These are phyloP conservation scores for Carallia brachiata DNA, from an alignment of 345 rosid species.

Conservation along the genomic window DNA sequence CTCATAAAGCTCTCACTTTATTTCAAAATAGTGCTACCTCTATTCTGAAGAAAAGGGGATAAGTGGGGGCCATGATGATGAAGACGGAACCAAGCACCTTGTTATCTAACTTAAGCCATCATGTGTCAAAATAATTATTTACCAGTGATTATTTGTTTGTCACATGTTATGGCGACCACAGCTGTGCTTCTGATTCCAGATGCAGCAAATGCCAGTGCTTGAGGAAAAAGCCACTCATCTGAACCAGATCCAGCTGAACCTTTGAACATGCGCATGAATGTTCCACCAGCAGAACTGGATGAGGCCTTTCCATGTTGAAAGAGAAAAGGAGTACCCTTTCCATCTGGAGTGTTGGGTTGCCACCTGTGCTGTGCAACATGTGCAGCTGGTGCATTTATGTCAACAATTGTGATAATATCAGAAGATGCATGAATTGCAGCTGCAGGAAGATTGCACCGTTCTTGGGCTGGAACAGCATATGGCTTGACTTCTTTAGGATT, in stretches of 20 bases:
- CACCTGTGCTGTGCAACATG: constrained; percentile 86
- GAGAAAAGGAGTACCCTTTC: constrained; percentile 89
- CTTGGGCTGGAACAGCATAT: constrained; percentile 70
- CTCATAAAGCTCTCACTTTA: no score
- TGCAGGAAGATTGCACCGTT: constrained; percentile 95
- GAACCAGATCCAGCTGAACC: constrained; percentile 59
- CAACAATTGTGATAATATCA: constrained; percentile 74
- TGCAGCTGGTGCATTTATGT: constrained; percentile 87
- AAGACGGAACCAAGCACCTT: background rate
- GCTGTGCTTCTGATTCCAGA: constrained; percentile 81
- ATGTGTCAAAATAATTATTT: constrained; percentile 6
- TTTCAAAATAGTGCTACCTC: no score
- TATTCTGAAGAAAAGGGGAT: no score
- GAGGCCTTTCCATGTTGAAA: constrained; percentile 83
- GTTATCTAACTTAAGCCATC: background rate
- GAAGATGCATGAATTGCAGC: constrained; percentile 85
- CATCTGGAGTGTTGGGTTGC: constrained; percentile 98
- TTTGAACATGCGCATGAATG: constrained; percentile 90
- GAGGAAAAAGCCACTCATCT: constrained; percentile 82
- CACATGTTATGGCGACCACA: constrained; percentile 71
- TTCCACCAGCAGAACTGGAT: constrained; percentile 61
- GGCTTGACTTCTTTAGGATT: constrained; percentile 85
- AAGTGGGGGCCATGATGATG: background rate
- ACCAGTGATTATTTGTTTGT: constrained; percentile 89
- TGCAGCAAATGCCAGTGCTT: constrained; percentile 84